A percentile compares a stretch with the other conserved stretches of the same genome.
Evolutionary conservation across 805 yeast species (phyloP).

Genomic region (Metschnikowia anglica): DNA sequence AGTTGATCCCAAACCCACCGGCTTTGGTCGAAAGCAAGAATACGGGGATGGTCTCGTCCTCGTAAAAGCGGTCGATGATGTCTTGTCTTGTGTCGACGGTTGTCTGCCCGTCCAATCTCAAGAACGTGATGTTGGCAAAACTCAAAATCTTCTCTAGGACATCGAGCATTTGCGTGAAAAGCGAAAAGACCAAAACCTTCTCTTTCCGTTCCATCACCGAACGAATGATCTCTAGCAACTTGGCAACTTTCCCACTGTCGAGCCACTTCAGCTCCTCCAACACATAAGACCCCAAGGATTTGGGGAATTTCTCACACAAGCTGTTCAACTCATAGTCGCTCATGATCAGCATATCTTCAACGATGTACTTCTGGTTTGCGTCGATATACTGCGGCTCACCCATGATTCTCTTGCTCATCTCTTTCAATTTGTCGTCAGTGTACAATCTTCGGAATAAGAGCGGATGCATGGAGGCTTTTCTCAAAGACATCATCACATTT

Average conservation of each 20-base stretch:
- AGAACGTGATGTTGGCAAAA: slow-evolving; percentile 61
- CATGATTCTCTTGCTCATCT: slow-evolving; percentile 80
- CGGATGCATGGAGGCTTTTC: slow-evolving; percentile 95
- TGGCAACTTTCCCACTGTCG: slow-evolving; percentile 72
- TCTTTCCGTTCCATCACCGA: slow-evolving; percentile 57
- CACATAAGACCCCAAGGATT: slow-evolving; percentile 53
- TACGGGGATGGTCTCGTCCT: slow-evolving; percentile 77
- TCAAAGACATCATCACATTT: slow-evolving; percentile 80
- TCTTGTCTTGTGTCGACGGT: slow-evolving; percentile 92
- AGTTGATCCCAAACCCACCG: slow-evolving; percentile 97
- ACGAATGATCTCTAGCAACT: slow-evolving; percentile 57
- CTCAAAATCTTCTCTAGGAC: slow-evolving; percentile 76
- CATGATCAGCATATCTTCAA: slow-evolving; percentile 95
- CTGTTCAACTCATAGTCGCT: slow-evolving; percentile 82
- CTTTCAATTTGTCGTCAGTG: slow-evolving; percentile 50
- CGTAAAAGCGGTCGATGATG: slow-evolving; percentile 83
- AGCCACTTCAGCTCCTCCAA: slow-evolving; percentile 55
- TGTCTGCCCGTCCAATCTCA: slow-evolving; percentile 91
- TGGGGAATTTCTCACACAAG: slow-evolving; percentile 71
- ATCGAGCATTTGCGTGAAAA: slow-evolving; percentile 90
- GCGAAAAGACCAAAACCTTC: slow-evolving; percentile 80
- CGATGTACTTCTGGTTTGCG: slow-evolving; percentile 75
- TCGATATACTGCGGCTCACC: slow-evolving; percentile 74
- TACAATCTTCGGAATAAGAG: slow-evolving; percentile 70
- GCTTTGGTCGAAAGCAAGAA: slow-evolving; percentile 92